Conservation (phyloP, 2,329 filamentous ascomycete genomes). For the Penicillium sp. region DNA sequence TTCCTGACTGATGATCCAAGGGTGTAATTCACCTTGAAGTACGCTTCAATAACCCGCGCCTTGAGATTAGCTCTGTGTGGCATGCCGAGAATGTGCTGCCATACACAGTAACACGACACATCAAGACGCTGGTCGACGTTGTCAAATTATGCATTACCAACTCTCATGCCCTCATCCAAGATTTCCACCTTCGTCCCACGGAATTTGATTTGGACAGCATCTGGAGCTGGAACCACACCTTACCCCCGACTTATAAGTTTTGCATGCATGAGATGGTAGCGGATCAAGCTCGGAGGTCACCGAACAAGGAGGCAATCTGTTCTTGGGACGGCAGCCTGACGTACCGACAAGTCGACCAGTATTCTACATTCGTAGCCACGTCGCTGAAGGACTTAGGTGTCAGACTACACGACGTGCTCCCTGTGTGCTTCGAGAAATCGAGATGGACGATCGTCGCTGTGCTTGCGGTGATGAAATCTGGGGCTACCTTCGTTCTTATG, state of each 20-base stretch:
- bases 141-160: slow-evolving; percentile 41
- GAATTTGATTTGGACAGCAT: slow-evolving; percentile 49
- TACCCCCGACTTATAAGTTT: slow-evolving; percentile 49
- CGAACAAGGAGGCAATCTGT: slow-evolving; percentile 34
- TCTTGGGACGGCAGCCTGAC: slow-evolving; percentile 41
- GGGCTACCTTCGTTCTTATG: slow-evolving; percentile 38
- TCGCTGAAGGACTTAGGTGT: slow-evolving; percentile 35
- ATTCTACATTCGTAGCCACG: slow-evolving; percentile 38
- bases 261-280: slow-evolving; percentile 56
- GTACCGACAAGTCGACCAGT: slow-evolving; percentile 38
- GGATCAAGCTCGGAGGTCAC: slow-evolving; percentile 28
- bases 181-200: slow-evolving; percentile 38
- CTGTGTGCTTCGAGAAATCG: slow-evolving; percentile 42
- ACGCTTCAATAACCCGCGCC: slow-evolving; percentile 27
- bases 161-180: slow-evolving; percentile 35
- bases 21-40: slow-evolving; percentile 40
- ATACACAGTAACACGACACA: slow-evolving; percentile 50
- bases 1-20: slow-evolving; percentile 26
- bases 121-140: slow-evolving; percentile 50
- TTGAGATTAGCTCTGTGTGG: slow-evolving; percentile 51
- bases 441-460: slow-evolving; percentile 41
- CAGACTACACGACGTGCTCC: slow-evolving; percentile 32
- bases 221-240: slow-evolving; percentile 54
- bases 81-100: slow-evolving; percentile 46
- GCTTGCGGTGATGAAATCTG: slow-evolving; percentile 39